A percentile compares a stretch with the other conserved stretches of the same genome.
Conservation (phyloP, 148 eudicot genomes). For the Vaccinium vitisidaea region DNA sequence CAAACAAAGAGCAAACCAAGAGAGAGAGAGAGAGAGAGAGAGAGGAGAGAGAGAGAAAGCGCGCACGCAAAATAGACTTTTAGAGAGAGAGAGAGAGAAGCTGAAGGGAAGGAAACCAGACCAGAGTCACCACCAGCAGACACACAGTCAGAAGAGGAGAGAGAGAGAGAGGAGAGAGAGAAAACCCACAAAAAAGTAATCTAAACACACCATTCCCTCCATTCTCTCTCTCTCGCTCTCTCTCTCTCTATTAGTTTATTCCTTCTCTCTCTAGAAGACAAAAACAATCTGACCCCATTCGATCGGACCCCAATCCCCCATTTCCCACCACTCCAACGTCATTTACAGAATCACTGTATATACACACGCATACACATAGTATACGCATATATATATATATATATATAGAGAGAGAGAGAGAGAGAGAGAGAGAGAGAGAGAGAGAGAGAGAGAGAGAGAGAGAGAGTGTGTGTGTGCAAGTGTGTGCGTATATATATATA, state of each 20-base stretch:
- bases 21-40: too few relatives aligned
- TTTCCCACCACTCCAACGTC: neutral
- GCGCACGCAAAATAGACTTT: conserved; percentile 1
- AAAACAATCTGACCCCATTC: conserved; percentile 15
- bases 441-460: neutral
- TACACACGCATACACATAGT: neutral
- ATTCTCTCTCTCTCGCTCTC: neutral
- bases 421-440: too few relatives aligned
- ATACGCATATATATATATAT: neutral
- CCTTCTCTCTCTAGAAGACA: neutral
- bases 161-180: conserved; percentile 9
- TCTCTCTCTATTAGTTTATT: neutral
- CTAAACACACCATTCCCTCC: neutral
- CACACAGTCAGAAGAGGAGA: conserved; percentile 4
- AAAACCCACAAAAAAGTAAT: conserved; percentile 11
- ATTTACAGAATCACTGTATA: neutral
- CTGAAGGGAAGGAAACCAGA: neutral
- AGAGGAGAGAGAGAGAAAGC: conserved; percentile 6
- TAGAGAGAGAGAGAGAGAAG: conserved; percentile 20
- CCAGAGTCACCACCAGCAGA: neutral
- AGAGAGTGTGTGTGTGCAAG: neutral
- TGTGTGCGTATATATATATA: neutral
- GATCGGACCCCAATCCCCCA: conserved; percentile 16
- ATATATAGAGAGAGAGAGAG: too few relatives aligned
- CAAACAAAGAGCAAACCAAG: neutral